Conservation (phyloP, 495 filamentous ascomycete species). For the Cercophora newfieldiana region DNA sequence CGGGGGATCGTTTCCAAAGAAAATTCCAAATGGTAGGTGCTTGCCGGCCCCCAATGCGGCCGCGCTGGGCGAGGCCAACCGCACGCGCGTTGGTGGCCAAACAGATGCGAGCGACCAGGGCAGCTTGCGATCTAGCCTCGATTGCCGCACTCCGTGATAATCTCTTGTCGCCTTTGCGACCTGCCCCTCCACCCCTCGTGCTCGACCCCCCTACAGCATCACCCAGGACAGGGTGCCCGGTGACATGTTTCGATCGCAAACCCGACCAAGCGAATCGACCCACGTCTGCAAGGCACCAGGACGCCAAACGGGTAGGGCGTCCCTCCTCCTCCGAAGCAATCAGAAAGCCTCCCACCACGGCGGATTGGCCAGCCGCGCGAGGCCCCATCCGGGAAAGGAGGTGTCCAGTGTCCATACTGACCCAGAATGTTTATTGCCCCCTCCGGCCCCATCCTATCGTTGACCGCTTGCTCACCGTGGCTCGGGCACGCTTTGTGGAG, state of each 20-base stretch:
- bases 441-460: slow-evolving; percentile 1
- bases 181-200: slow-evolving; percentile 9
- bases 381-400: background rate
- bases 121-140: slow-evolving; percentile 16
- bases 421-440: slow-evolving; percentile 13
- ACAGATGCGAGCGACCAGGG: slow-evolving; percentile 20
- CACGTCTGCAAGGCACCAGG: slow-evolving; percentile 23
- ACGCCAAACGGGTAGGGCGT: slow-evolving; percentile 26
- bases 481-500: slow-evolving; percentile 2
- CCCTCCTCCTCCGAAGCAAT: background rate
- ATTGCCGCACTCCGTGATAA: slow-evolving; percentile 9
- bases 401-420: no score
- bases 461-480: background rate
- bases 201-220: background rate
- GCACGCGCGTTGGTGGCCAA: slow-evolving; percentile 19
- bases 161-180: slow-evolving; percentile 9
- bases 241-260: slow-evolving; percentile 18
- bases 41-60: background rate
- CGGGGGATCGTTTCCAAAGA: background rate
- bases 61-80: background rate
- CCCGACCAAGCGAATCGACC: slow-evolving; percentile 13
- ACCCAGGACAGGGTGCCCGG: slow-evolving; percentile 12
- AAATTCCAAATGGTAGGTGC: background rate
- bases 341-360: background rate
- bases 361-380: slow-evolving; percentile 4